phyloP scores from a whole-genome alignment of 352 stramenopile species.

The Pythium utonaiense region DNA sequence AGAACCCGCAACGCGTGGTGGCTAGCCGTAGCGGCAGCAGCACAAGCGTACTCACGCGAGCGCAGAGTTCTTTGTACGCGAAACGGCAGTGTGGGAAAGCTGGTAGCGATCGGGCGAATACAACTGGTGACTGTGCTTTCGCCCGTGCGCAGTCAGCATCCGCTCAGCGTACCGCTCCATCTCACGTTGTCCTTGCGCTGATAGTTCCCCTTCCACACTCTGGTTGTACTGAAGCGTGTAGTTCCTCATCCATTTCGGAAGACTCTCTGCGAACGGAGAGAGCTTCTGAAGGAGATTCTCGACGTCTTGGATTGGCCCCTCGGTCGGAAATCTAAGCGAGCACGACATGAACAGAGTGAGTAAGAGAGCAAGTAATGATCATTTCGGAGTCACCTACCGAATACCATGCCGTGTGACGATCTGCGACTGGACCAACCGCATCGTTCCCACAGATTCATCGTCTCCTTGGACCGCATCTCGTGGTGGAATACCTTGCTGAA shows the following conservation, averaged over 20 bases:
- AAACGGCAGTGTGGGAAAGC: slow-evolving; percentile 57
- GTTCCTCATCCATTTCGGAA: slow-evolving; percentile 48
- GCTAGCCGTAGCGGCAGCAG: not conserved
- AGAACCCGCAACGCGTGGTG: too few relatives aligned
- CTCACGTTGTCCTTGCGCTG: slow-evolving; percentile 32
- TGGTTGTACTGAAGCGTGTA: slow-evolving; percentile 64
- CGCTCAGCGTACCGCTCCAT: slow-evolving; percentile 39
- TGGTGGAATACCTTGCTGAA: not conserved
- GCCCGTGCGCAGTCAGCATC: slow-evolving; percentile 20
- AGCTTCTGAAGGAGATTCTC: slow-evolving; percentile 38
- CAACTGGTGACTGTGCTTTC: slow-evolving; percentile 9
- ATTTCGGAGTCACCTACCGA: slow-evolving; percentile 25
- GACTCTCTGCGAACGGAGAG: slow-evolving; percentile 28
- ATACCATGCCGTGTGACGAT: slow-evolving; percentile 60
- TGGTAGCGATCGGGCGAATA: slow-evolving; percentile 38
- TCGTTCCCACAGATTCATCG: not conserved
- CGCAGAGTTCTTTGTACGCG: slow-evolving; percentile 55
- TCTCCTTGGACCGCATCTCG: not conserved
- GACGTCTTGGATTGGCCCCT: slow-evolving; percentile 44
- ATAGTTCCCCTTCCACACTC: slow-evolving; percentile 36
- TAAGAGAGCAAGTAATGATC: not conserved
- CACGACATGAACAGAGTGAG: not conserved
- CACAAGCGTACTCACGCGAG: slow-evolving; percentile 35
- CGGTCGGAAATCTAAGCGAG: slow-evolving; percentile 42
- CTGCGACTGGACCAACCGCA: slow-evolving; percentile 63